phyloP scores from a whole-genome alignment of 345 rosid genomes.

The Sonneratia alba region DNA sequence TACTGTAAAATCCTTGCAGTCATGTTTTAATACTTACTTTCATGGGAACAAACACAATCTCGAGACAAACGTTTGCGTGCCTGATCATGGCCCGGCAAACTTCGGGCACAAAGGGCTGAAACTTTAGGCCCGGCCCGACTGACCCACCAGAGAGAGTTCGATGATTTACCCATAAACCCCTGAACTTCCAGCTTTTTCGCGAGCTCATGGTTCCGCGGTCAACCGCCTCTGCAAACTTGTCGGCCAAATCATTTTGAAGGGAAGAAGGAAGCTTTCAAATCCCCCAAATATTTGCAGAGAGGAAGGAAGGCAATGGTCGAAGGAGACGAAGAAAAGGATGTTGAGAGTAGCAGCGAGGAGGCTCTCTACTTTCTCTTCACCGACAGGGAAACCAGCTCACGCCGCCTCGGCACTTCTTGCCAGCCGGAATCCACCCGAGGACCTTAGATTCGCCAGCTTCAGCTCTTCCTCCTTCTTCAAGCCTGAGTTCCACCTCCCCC shows the following conservation, averaged over 20 bases:
- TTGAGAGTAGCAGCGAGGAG: conserved; percentile 39
- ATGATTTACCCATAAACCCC: neutral
- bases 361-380: conserved; percentile 24
- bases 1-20: no score
- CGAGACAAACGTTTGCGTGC: no score
- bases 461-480: conserved; percentile 6
- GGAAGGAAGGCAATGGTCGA: neutral
- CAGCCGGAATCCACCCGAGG: conserved; percentile 17
- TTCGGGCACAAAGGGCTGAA: no score
- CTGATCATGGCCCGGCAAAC: no score
- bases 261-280: neutral
- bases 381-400: conserved; percentile 24
- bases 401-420: conserved; percentile 13
- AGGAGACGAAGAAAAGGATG: conserved; percentile 18
- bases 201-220: neutral
- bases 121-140: no score
- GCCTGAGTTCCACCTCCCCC: conserved; percentile 23
- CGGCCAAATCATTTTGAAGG: neutral
- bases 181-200: neutral
- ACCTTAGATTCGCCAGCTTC: conserved; percentile 16
- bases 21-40: no score
- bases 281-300: neutral
- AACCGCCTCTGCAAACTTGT: neutral
- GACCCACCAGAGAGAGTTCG: neutral
- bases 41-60: no score